Conservation (phyloP, 1,139 yeast genomes). For the Yamadazyma atmosphaerica region DNA sequence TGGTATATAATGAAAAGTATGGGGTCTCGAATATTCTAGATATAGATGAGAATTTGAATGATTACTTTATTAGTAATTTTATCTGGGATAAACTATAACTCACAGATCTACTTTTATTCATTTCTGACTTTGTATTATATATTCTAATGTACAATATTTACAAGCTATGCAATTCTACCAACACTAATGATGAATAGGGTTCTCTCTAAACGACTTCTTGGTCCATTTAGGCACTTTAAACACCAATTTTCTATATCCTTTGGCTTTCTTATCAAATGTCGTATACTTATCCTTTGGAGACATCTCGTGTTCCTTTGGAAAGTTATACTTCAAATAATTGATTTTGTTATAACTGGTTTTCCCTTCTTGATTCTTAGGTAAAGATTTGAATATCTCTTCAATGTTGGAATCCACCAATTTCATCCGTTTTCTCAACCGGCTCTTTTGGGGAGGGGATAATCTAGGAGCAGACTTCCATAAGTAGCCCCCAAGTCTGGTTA, state of each 20-base stretch:
- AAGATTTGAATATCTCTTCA: slow-evolving; percentile 65
- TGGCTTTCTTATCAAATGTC: slow-evolving; percentile 72
- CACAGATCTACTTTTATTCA: no score
- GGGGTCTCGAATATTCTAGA: slow-evolving; percentile 53
- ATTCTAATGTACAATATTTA: slow-evolving; percentile 2
- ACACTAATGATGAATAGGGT: slow-evolving; percentile 71
- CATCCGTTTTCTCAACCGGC: slow-evolving; percentile 80
- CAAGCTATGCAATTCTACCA: slow-evolving; percentile 21
- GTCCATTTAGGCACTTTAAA: slow-evolving; percentile 93
- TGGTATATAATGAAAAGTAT: slow-evolving; percentile 51
- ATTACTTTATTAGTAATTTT: slow-evolving; percentile 64
- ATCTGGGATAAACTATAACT: slow-evolving; percentile 61
- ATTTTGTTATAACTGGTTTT: slow-evolving; percentile 50
- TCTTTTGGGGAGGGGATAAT: slow-evolving; percentile 78
- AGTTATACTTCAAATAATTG: slow-evolving; percentile 51
- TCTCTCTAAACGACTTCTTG: slow-evolving; percentile 73
- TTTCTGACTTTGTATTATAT: background rate
- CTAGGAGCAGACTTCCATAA: slow-evolving; percentile 74
- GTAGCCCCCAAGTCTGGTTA: slow-evolving; percentile 72
- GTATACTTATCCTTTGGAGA: slow-evolving; percentile 80
- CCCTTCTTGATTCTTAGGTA: slow-evolving; percentile 26
- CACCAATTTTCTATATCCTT: slow-evolving; percentile 82
- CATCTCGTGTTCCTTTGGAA: slow-evolving; percentile 86
- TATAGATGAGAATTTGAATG: slow-evolving; percentile 60
- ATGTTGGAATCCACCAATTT: slow-evolving; percentile 78